phyloP scores from a whole-genome alignment of 2,329 filamentous ascomycete species.

The Alternaria sp. region DNA sequence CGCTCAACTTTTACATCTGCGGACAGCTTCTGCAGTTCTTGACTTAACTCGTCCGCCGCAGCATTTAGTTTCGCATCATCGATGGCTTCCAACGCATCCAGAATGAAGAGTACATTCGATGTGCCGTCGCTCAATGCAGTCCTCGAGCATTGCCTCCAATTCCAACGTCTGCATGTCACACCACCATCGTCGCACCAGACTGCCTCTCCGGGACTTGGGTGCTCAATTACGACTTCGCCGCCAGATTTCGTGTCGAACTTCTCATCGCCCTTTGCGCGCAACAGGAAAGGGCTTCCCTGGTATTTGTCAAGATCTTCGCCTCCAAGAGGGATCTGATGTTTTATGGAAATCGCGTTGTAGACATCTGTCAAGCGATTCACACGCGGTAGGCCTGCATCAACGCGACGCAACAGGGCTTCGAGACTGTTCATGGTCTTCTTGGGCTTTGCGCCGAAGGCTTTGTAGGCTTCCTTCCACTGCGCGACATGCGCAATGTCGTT shows the following conservation, averaged over 20 bases:
- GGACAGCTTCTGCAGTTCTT: constrained; percentile 22
- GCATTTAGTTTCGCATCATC: constrained; percentile 28
- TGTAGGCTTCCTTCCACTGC: constrained; percentile 50
- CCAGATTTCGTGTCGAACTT: constrained; percentile 40
- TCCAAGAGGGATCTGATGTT: constrained; percentile 49
- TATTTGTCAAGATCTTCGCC: constrained; percentile 51
- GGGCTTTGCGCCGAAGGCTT: constrained; percentile 49
- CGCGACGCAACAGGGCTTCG: constrained; percentile 45
- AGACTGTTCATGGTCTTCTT: constrained; percentile 48
- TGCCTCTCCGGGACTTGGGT: constrained; percentile 42
- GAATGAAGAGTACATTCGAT: constrained; percentile 46
- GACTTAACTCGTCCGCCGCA: constrained; percentile 36
- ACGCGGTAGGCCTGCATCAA: constrained; percentile 41
- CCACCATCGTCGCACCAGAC: constrained; percentile 50
- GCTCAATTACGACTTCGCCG: constrained; percentile 31
- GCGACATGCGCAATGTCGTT: constrained; percentile 46
- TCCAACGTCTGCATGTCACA: constrained; percentile 50
- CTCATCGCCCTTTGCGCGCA: constrained; percentile 44
- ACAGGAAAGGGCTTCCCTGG: constrained; percentile 37
- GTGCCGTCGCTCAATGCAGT: constrained; percentile 46
- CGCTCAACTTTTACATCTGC: constrained; percentile 10
- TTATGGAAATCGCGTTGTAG: constrained; percentile 50
- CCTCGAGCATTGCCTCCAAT: constrained; percentile 49
- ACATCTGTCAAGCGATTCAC: constrained; percentile 51
- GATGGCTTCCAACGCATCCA: constrained; percentile 33